Evolutionary conservation across 2,329 filamentous ascomycete species (phyloP), one percentile per base, ranked within the genome.

Genomic region (Aschersonia sp.): DNA sequence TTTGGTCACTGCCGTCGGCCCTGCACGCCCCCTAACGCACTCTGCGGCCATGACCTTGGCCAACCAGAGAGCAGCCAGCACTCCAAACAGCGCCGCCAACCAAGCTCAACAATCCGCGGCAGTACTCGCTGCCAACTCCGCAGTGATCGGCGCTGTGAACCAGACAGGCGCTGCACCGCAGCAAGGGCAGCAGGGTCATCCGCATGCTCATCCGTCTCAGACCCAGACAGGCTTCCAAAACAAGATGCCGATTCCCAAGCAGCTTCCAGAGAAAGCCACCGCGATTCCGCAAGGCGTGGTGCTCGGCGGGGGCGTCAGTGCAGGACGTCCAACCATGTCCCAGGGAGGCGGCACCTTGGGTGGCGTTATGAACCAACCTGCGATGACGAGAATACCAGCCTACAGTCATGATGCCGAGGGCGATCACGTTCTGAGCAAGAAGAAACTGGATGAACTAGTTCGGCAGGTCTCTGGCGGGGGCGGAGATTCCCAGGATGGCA

Each of bases 371-470:
- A 82, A 83, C 46, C 88, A 95, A 58, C 89, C 92, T 0, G 86
- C 87, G 2, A 76, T 97, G 51, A 71, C 81, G 48, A 89, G 88
- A 59, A 79, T 87, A 43, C 87, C 88, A 0, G 79, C 81, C 0
- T 94, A 87, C 63, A 85, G 87, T 48, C 81, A 95, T 49, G 90
- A 97, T 61, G 86, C 87, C 32, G 89, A 95, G 60, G 88, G 87
- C 30, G 88, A 95, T 58, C 83, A 89, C 42, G 84, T 98, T 1
- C 72, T 98, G n/a, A 94, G 84, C 68, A 95, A 95, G 77, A 94
- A 94, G 69, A 97, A 95, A 68, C 74, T 98, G 41, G 89, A 98
- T 59, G 90, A 95, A 62, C 74, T 98, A 39, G 89, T 97, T 7
- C 80, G 89, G 45, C 90, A 97, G 65, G 88, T 97, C 50, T 94